Percentiles rank a stretch among this genome's conserved stretches.
phyloP scores from a whole-genome alignment of 768 basidiomycete genomes.

The Podaxis sp. region DNA sequence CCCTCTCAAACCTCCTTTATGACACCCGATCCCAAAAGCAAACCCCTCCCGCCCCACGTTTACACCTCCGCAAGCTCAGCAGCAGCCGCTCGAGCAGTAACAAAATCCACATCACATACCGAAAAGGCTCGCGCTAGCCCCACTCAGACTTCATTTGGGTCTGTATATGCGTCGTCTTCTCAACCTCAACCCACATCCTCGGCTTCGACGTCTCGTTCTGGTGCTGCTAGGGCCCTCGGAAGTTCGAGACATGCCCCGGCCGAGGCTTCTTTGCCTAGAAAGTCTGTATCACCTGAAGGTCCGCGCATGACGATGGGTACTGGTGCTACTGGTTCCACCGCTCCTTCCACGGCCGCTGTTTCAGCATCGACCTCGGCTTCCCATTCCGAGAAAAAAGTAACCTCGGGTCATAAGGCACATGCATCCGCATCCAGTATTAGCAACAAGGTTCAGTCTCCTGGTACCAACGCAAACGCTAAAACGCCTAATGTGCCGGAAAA shows the following conservation, averaged over 20 bases:
- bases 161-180: conserved; percentile 1
- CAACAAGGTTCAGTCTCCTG: neutral
- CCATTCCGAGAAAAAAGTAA: neutral
- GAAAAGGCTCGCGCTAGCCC: conserved; percentile 11
- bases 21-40: neutral
- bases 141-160: conserved; percentile 4
- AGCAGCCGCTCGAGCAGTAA: conserved; percentile 11
- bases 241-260: conserved; percentile 1
- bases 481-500: neutral
- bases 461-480: neutral
- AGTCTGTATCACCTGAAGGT: conserved; percentile 8
- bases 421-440: neutral
- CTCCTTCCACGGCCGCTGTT: conserved; percentile 3
- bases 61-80: conserved; percentile 12
- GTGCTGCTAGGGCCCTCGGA: neutral
- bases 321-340: neutral
- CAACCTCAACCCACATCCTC: conserved; percentile 1
- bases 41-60: neutral
- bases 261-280: neutral
- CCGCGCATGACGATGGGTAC: neutral
- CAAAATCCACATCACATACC: conserved; percentile 2
- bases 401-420: neutral
- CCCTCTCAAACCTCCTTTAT: neutral
- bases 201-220: conserved; percentile 1
- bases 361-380: neutral